Percentiles rank a stretch among this genome's conserved stretches.
Evolutionary conservation across 2,329 filamentous ascomycete species (phyloP).

Genomic region (Alternaria dauci): DNA sequence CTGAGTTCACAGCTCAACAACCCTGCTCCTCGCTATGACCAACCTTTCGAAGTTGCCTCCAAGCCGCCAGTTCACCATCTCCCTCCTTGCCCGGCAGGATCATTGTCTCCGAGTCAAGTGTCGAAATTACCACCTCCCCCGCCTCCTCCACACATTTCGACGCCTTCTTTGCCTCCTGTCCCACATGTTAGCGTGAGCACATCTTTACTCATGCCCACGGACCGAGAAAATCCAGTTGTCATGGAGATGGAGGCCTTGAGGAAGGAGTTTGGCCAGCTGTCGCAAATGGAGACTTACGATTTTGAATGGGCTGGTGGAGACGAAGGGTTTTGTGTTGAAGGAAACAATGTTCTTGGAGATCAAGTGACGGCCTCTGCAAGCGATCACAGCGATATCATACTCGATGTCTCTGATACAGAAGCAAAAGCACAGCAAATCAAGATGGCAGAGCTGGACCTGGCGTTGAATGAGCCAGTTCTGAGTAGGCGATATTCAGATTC

Average conservation of each 20-base stretch:
- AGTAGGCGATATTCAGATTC: background rate
- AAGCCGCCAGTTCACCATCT: background rate
- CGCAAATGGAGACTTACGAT: background rate
- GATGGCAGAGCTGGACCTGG: background rate
- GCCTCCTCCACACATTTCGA: background rate
- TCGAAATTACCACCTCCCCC: constrained; percentile 1
- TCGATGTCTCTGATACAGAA: background rate
- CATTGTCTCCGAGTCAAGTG: background rate
- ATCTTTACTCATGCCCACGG: background rate
- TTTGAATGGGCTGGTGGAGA: background rate
- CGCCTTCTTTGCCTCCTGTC: background rate
- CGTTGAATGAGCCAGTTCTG: too few relatives aligned
- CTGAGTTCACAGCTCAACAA: background rate
- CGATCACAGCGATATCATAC: background rate
- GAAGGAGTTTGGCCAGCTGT: background rate
- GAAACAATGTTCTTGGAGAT: background rate
- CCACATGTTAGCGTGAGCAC: too few relatives aligned
- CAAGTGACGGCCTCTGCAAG: background rate
- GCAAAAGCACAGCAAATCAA: background rate
- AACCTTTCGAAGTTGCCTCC: background rate
- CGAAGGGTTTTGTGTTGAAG: background rate
- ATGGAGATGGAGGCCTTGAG: background rate
- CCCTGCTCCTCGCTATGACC: background rate
- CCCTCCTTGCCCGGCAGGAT: background rate
- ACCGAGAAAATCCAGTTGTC: background rate